A percentile compares a stretch with the other conserved stretches of the same genome.
phyloP scores from a whole-genome alignment of 192 early-diverging fungal genomes.

The Diversispora epigaea region DNA sequence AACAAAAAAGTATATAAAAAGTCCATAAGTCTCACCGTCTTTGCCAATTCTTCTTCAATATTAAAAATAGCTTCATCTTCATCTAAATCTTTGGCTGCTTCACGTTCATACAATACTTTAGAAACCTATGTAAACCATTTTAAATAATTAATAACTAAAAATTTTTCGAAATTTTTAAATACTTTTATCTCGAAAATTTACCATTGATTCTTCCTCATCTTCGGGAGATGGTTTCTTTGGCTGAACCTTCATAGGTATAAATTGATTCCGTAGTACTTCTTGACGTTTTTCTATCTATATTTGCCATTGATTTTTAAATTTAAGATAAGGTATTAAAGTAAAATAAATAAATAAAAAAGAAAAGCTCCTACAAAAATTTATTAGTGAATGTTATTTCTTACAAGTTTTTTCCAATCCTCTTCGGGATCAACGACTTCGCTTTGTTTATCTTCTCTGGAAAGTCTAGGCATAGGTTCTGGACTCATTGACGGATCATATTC shows the following conservation, averaged over 20 bases:
- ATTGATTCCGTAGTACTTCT: slow-evolving; percentile 52
- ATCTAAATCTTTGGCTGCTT: slow-evolving; percentile 72
- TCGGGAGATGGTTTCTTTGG: slow-evolving; percentile 33
- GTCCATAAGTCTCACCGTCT: slow-evolving; percentile 52
- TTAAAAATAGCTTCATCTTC: slow-evolving; percentile 80
- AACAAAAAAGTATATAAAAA: too few species aligned
- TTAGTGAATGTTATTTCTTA: slow-evolving; percentile 36
- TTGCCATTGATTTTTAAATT: not conserved
- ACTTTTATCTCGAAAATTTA: not conserved
- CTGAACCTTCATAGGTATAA: slow-evolving; percentile 52
- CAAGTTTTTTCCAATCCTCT: slow-evolving; percentile 62
- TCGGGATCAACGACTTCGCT: slow-evolving; percentile 57
- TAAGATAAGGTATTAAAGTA: not conserved
- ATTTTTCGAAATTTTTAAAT: too few species aligned
- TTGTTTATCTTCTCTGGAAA: slow-evolving; percentile 56
- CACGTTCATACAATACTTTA: slow-evolving; percentile 64
- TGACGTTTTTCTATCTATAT: slow-evolving; percentile 53
- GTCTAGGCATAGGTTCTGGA: slow-evolving; percentile 52
- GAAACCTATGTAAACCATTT: slow-evolving; percentile 39
- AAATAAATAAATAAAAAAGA: not conserved
- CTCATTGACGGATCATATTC: slow-evolving; percentile 65
- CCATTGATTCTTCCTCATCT: slow-evolving; percentile 43
- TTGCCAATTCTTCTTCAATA: slow-evolving; percentile 66
- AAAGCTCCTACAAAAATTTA: too few species aligned
- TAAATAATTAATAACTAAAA: not conserved